Percentiles rank a stretch among this genome's conserved stretches.
phyloP scores from a whole-genome alignment of 176 grass and related monocot genomes.

The Bonia amplexicaulis region DNA sequence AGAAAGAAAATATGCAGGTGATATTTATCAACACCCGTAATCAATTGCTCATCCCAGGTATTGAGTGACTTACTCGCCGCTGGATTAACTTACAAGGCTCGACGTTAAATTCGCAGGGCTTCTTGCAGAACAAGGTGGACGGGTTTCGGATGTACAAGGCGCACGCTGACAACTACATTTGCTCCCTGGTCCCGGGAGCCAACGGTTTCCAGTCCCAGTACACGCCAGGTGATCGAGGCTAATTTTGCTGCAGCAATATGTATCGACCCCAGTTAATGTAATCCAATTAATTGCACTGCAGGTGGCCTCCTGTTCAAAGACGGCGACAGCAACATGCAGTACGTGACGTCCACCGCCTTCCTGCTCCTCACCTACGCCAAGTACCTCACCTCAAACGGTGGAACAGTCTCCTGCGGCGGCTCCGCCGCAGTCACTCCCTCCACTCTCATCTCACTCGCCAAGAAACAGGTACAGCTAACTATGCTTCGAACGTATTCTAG shows the following conservation, averaged over 20 bases:
- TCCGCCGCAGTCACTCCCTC: conserved; percentile 4
- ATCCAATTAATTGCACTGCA: too few species aligned
- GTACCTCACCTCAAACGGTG: conserved; percentile 36
- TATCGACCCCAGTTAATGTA: too few species aligned
- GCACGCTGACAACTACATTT: conserved; percentile 69
- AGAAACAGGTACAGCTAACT: conserved; percentile 30
- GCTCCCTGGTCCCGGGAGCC: conserved; percentile 57
- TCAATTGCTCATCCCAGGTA: background rate
- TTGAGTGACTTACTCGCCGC: too few species aligned
- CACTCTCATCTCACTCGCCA: conserved; percentile 50
- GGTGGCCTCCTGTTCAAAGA: conserved; percentile 56
- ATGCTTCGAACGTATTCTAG: too few species aligned
- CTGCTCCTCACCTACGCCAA: conserved; percentile 75
- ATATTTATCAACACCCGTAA: too few species aligned
- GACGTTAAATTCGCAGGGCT: conserved; percentile 8
- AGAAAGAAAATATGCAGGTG: too few species aligned
- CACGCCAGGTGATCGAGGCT: conserved; percentile 36
- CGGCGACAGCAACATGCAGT: conserved; percentile 78
- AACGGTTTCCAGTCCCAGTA: conserved; percentile 60
- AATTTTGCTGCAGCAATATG: too few species aligned
- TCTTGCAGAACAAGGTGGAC: conserved; percentile 37
- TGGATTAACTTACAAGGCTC: too few species aligned
- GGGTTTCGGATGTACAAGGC: conserved; percentile 55
- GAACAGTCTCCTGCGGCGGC: conserved; percentile 13
- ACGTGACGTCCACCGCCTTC: conserved; percentile 77